Conservation (phyloP, 1,139 yeast genomes). For the Candida pseudocylindracea region DNA sequence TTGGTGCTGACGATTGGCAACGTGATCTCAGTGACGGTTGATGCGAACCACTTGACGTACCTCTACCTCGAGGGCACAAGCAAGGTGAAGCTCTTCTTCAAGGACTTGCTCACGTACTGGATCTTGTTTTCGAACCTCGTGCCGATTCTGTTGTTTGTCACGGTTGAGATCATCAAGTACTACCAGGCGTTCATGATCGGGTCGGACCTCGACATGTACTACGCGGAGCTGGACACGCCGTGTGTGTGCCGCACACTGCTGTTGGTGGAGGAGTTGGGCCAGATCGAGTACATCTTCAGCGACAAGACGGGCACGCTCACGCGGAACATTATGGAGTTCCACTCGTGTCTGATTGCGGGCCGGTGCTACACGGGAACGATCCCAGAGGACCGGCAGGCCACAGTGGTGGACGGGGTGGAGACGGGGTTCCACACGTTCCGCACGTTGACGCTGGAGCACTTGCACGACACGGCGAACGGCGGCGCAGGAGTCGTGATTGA, state of each 20-base stretch:
- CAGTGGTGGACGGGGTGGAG: conserved; percentile 56
- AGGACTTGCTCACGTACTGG: conserved; percentile 85
- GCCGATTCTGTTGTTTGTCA: conserved; percentile 86
- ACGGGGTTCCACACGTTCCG: conserved; percentile 61
- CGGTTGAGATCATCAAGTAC: conserved; percentile 86
- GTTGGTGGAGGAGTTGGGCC: conserved; percentile 90
- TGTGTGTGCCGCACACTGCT: conserved; percentile 90
- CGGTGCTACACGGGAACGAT: conserved; percentile 70
- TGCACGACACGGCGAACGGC: conserved; percentile 11
- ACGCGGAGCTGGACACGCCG: conserved; percentile 76
- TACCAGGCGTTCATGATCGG: conserved; percentile 90
- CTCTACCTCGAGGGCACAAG: conserved; percentile 49
- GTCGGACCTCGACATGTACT: conserved; percentile 84
- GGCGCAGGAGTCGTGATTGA: conserved; percentile 42
- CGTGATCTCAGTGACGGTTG: conserved; percentile 45
- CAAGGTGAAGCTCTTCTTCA: conserved; percentile 52
- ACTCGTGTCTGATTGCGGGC: conserved; percentile 88
- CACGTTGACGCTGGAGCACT: conserved; percentile 25
- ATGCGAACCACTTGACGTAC: conserved; percentile 32
- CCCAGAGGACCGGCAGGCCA: conserved; percentile 75
- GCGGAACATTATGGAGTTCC: conserved; percentile 88
- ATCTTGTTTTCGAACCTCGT: conserved; percentile 86
- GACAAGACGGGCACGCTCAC: conserved; percentile 96
- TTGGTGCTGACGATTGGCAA: conserved; percentile 76
- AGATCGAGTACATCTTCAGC: conserved; percentile 83